These are phyloP conservation scores for Zizania palustris DNA, from an alignment of 202 grass and related monocot genomes.

Conservation along the genomic window DNA sequence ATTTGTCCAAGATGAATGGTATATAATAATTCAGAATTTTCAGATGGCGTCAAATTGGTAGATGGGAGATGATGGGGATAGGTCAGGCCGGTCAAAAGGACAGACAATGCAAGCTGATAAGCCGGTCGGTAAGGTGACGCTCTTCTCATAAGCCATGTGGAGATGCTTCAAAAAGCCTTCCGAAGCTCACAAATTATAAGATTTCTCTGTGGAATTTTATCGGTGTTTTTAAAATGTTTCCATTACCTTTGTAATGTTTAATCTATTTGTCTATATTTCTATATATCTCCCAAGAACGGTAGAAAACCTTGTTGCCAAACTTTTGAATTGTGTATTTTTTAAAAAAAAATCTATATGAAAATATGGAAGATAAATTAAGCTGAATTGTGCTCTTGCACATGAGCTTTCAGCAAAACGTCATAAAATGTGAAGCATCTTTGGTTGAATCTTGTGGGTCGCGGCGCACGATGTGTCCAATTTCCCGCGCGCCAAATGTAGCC, in stretches of 20 bases:
- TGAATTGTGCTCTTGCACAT: not conserved
- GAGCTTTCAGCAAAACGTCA: constrained; percentile 2
- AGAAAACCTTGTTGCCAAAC: too few species aligned
- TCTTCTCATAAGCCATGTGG: not conserved
- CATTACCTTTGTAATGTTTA: too few species aligned
- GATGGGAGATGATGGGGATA: not conserved
- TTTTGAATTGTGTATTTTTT: too few species aligned
- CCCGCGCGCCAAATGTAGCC: not conserved
- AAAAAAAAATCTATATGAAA: too few species aligned
- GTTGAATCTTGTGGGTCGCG: not conserved
- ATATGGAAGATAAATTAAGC: too few species aligned
- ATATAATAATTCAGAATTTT: not conserved
- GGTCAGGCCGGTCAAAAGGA: not conserved
- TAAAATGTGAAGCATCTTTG: not conserved
- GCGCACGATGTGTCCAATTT: not conserved
- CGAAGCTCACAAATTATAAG: too few species aligned
- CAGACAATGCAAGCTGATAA: not conserved
- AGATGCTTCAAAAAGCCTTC: not conserved
- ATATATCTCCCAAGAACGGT: too few species aligned
- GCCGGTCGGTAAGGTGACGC: not conserved
- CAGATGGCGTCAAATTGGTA: not conserved
- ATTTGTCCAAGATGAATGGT: not conserved
- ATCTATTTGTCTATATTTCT: too few species aligned
- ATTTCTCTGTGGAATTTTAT: too few species aligned
- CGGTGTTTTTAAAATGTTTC: too few species aligned